Evolutionary conservation across 1,139 yeast species (phyloP), one percentile per base, ranked within the genome.

Genomic region (Magnusiomyces sp.): DNA sequence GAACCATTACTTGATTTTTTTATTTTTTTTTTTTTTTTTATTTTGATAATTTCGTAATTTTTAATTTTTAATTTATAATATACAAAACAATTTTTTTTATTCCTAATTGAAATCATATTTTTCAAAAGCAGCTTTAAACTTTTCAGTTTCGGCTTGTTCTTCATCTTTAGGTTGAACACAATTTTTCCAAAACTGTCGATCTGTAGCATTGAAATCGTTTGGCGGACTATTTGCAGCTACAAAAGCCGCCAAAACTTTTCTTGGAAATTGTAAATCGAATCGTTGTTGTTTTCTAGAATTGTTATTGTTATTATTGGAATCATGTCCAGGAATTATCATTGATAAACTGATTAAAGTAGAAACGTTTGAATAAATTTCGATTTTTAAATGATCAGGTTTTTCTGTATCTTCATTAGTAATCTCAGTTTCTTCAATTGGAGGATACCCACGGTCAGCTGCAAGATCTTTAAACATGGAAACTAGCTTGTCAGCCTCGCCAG

Each of bases 261-360:
- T 72, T 2, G 95, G 94, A 59, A 87, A 83, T 57, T 85, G 95
- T 17, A 85, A 66, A 63, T 87, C 95, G 9, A 86, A 58, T 19
- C 53, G 49, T 45, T n/a, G 53, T 50, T 13, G 53, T 32, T 17
- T 56, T 56, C 53, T 10, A 56, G 27, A 31, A 37, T 50, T 41
- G 17, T 45, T 46, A 9, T 47, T 9, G 29, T n/a, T 13, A 27
- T 34, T 23, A 17, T 40, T n/a, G 20, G 2, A 10, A n/a, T 9
- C 47, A 29, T 6, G 33, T 23, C 36, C n/a, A 5, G 44, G 33
- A 2, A 19, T 16, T n/a, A 40, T 13, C 14, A 45, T 36, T 38
- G 40, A 45, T 36, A 41, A 39, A 2, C 48, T 38, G 20, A 45
- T 44, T 13, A 14, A 40, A 14, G 36, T 40, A 1, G 43, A 38